Evolutionary conservation across 169 alveolate species (phyloP), one percentile per base, ranked within the genome.

Genomic region (Theileria sp.): DNA sequence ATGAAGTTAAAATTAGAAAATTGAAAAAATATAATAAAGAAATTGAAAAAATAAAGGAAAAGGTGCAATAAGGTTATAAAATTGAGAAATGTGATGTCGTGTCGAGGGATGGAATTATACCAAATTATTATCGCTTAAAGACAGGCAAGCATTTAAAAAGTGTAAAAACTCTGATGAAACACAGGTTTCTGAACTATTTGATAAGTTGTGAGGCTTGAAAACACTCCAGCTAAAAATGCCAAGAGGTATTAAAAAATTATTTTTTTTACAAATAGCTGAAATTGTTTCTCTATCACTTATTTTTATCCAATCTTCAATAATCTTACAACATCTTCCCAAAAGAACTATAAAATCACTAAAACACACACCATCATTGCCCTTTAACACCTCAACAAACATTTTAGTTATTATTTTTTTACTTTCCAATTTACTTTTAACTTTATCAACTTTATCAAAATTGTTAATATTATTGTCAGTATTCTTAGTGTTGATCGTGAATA

Each of bases 221-320:
- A 15, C 15, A n/a, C 44, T 64, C 72, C 72, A 64, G 2, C 32
- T 21, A 5, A 64, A 21, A 32, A n/a, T 15, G 19, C 26, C 72
- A 17, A 64, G 72, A 15, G 23, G 21, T 7, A 23, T 64, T 15
- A 30, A n/a, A 28, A 64, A 28, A 15, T 64, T 64, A 25, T 64
- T n/a, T 6, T 8, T 30, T 64, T 64, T 21, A 26, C 72, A 85
- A n/a, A 83, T 79, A 51, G 58, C 65, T 62, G 72, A 75, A 21
- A 79, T 83, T n/a, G 76, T 85, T n/a, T 85, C 65, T 60, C 77
- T 74, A 61, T 85, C 86, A 28, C 66, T 58, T 36, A 64, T 85
- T 23, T 78, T 85, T 36, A 74, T 85, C 21, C 79, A 75, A 54
- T 85, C 77, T 62, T 78, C 81, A 56, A 79, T 60, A 60, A 79